Evolutionary conservation across 2,329 filamentous ascomycete genomes (phyloP).

Genomic region (Cyanodermella asteris): DNA sequence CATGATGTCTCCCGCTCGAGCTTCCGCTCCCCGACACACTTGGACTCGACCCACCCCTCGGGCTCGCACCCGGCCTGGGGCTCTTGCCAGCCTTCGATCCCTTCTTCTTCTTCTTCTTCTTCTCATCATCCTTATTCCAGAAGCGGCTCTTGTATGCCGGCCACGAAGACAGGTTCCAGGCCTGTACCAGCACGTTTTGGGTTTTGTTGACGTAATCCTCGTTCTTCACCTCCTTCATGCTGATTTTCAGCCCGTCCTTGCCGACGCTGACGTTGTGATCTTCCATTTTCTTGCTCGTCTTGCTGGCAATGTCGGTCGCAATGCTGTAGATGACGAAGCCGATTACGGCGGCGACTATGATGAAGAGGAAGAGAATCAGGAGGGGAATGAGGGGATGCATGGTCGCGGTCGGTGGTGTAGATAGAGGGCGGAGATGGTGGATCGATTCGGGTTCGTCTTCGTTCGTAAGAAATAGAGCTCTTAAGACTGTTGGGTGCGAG

Average conservation of each 20-base stretch:
- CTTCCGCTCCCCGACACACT: too few relatives aligned
- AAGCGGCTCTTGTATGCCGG: slow-evolving; percentile 23
- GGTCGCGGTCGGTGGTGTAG: too few relatives aligned
- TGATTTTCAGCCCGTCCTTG: slow-evolving; percentile 38
- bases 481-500: too few relatives aligned
- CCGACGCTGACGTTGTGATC: slow-evolving; percentile 39
- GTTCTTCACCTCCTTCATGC: slow-evolving; percentile 32
- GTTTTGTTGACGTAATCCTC: slow-evolving; percentile 39
- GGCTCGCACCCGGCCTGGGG: too few relatives aligned
- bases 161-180: slow-evolving; percentile 26
- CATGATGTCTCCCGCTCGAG: too few relatives aligned
- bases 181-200: slow-evolving; percentile 30
- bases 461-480: too few relatives aligned
- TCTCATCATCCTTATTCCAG: slow-evolving; percentile 12
- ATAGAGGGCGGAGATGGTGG: too few relatives aligned
- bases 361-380: slow-evolving; percentile 1
- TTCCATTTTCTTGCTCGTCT: slow-evolving; percentile 38
- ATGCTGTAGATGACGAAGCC: slow-evolving; percentile 36
- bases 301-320: slow-evolving; percentile 33
- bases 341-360: slow-evolving; percentile 11
- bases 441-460: too few relatives aligned
- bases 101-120: slow-evolving; percentile 3
- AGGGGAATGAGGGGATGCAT: slow-evolving; percentile 1
- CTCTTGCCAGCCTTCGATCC: too few relatives aligned
- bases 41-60: too few relatives aligned